Evolutionary conservation across 2,329 filamentous ascomycete species (phyloP).

Genomic region (Nemania diffusa): DNA sequence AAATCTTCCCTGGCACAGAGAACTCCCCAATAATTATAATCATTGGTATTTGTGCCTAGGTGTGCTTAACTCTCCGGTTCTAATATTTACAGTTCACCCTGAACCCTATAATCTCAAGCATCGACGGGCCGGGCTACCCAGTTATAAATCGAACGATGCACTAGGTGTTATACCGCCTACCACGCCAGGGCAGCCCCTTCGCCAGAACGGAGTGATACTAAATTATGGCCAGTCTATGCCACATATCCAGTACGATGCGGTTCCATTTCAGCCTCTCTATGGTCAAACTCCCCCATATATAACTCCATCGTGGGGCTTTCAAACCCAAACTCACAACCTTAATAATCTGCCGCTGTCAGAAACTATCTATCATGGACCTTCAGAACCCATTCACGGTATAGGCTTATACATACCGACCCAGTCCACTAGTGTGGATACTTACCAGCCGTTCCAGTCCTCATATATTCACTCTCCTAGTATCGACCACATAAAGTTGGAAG

Average conservation of each 20-base stretch:
- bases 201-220: conserved; percentile 20
- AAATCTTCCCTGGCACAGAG: not conserved
- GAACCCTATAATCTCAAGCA: conserved; percentile 60
- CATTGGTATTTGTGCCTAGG: not conserved
- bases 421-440: not conserved
- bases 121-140: conserved; percentile 6
- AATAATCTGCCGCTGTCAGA: not conserved
- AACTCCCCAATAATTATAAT: not conserved
- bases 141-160: not conserved
- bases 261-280: conserved; percentile 32
- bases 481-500: conserved; percentile 60
- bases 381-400: not conserved
- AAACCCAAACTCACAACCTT: conserved; percentile 1
- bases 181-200: conserved; percentile 40
- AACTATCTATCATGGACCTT: not conserved
- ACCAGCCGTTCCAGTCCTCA: conserved; percentile 34
- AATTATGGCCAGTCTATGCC: conserved; percentile 45
- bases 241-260: conserved; percentile 25
- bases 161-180: conserved; percentile 30
- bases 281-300: conserved; percentile 22
- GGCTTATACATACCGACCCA: not conserved
- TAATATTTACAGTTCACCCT: conserved; percentile 53
- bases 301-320: conserved; percentile 26
- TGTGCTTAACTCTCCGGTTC: not conserved
- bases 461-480: conserved; percentile 51